These are phyloP conservation scores for Crepidotus sp. DNA, from an alignment of 1,284 basidiomycete genomes.

Conservation along the genomic window DNA sequence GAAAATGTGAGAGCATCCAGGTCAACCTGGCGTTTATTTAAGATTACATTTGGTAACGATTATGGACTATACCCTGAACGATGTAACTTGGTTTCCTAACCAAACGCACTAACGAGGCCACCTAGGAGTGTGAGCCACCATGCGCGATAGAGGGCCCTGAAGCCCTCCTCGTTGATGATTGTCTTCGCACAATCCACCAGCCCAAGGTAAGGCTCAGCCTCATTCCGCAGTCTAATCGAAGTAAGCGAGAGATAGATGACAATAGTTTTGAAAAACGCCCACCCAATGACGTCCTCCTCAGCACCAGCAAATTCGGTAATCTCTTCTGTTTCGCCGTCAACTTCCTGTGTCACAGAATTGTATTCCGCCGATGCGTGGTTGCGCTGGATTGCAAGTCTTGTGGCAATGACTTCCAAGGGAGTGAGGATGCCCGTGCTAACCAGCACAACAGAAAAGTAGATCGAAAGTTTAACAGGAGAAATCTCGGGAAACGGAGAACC, in stretches of 20 bases:
- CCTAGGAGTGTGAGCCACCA: constrained; percentile 82
- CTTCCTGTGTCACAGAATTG: constrained; percentile 63
- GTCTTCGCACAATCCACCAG: constrained; percentile 70
- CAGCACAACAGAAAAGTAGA: constrained; percentile 57
- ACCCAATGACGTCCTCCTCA: constrained; percentile 83
- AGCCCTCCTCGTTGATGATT: constrained; percentile 81
- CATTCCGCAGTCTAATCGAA: constrained; percentile 55
- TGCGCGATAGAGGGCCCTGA: constrained; percentile 68
- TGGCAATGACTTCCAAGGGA: constrained; percentile 78
- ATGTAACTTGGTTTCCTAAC: constrained; percentile 23
- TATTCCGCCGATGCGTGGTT: constrained; percentile 69
- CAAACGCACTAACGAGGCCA: constrained; percentile 51
- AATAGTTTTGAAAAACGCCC: constrained; percentile 29
- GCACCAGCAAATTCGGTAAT: constrained; percentile 60
- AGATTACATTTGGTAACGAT: constrained; percentile 1
- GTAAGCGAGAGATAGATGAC: background rate
- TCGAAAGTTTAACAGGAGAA: constrained; percentile 38
- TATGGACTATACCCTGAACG: background rate
- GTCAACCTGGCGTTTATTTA: background rate
- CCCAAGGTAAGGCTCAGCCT: constrained; percentile 80
- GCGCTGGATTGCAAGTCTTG: constrained; percentile 75
- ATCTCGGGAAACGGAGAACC: constrained; percentile 26
- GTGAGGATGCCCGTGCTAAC: constrained; percentile 59
- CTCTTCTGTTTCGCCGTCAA: constrained; percentile 61
- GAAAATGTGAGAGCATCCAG: background rate